phyloP scores from a whole-genome alignment of 108 stramenopile genomes.

The Conticribra guillardii region DNA sequence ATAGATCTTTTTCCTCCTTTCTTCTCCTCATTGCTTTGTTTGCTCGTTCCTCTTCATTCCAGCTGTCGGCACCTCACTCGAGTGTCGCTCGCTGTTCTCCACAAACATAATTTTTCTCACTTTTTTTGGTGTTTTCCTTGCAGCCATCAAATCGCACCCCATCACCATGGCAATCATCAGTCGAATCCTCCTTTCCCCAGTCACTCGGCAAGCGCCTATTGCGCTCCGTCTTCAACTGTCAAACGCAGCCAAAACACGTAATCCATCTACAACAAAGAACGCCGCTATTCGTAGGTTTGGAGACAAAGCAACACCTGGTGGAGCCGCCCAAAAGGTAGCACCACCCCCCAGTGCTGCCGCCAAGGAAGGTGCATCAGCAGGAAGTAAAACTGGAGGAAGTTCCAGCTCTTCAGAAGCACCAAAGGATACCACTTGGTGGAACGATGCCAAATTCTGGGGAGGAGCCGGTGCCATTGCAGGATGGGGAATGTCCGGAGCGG shows the following conservation, averaged over 20 bases:
- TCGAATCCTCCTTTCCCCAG: conserved; percentile 19
- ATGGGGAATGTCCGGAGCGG: conserved; percentile 90
- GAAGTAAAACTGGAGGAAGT: background rate
- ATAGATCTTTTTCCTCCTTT: no score
- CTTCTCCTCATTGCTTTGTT: no score
- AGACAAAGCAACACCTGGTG: conserved; percentile 14
- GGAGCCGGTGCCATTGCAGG: conserved; percentile 79
- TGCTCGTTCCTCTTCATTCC: no score
- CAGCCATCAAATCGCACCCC: background rate
- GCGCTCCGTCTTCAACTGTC: background rate
- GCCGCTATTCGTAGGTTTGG: conserved; percentile 9
- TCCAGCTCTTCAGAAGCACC: conserved; percentile 1
- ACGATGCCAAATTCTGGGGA: conserved; percentile 78
- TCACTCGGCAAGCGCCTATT: conserved; percentile 12
- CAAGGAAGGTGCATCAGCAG: conserved; percentile 1
- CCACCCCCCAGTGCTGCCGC: no score
- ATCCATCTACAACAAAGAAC: background rate
- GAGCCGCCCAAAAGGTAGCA: conserved; percentile 5
- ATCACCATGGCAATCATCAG: conserved; percentile 16
- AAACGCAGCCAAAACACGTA: background rate
- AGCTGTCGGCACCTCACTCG: background rate
- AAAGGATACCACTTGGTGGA: conserved; percentile 56
- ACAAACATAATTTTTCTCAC: background rate
- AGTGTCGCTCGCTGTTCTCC: no score
- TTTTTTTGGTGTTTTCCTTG: no score